Conservation (phyloP, 1,139 yeast genomes). For the Zygosaccharomyces sapae region DNA sequence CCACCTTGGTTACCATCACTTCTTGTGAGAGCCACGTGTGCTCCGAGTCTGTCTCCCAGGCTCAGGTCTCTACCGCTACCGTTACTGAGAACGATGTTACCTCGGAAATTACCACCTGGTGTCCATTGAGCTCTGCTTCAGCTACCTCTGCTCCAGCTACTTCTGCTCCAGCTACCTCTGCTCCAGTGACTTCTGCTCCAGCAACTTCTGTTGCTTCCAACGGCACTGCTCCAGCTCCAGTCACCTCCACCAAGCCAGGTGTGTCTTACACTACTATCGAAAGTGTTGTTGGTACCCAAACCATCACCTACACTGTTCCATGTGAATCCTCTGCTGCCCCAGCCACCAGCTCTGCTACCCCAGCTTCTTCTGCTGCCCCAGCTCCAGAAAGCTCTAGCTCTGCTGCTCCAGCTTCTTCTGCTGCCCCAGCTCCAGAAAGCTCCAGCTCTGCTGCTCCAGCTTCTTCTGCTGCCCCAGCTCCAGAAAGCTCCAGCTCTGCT, state of each 20-base stretch:
- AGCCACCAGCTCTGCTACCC: slow-evolving; percentile 1
- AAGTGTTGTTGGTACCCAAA: slow-evolving; percentile 12
- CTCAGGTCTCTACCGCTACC: slow-evolving; percentile 37
- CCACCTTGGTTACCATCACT: slow-evolving; percentile 48
- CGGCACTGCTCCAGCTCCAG: slow-evolving; percentile 9
- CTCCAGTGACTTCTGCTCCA: neutral
- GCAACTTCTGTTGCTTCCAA: slow-evolving; percentile 9
- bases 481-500: slow-evolving; percentile 1
- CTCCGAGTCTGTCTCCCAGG: slow-evolving; percentile 35
- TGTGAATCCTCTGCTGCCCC: neutral
- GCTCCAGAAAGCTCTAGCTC: no score
- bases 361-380: neutral
- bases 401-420: neutral
- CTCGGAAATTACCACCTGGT: slow-evolving; percentile 37
- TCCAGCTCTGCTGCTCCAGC: slow-evolving; percentile 5
- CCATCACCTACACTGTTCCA: slow-evolving; percentile 6
- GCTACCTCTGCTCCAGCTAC: neutral
- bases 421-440: no score
- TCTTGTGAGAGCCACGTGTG: slow-evolving; percentile 41
- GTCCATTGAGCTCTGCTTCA: slow-evolving; percentile 30
- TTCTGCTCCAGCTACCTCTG: slow-evolving; percentile 1
- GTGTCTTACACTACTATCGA: slow-evolving; percentile 15
- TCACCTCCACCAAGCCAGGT: slow-evolving; percentile 8
- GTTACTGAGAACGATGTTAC: slow-evolving; percentile 35
- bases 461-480: neutral